These are phyloP conservation scores for Fusarium begoniae DNA, from an alignment of 2,329 filamentous ascomycete species.

Conservation along the genomic window DNA sequence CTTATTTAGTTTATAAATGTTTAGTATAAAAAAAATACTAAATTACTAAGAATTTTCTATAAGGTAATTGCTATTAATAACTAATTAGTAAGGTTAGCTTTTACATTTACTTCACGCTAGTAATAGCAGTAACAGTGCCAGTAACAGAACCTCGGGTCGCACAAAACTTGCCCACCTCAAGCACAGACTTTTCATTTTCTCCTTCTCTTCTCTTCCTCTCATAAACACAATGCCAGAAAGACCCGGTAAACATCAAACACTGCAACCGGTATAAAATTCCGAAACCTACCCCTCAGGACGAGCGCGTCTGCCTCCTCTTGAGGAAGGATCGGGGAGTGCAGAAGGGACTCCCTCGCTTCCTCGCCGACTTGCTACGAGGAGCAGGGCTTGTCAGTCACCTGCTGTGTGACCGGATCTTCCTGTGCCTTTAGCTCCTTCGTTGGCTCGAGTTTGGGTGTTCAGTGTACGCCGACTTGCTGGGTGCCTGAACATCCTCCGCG, in stretches of 20 bases:
- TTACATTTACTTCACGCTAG: too few species aligned
- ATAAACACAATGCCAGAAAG: background rate
- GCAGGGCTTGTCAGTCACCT: background rate
- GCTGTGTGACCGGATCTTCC: background rate
- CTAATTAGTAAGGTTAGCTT: too few species aligned
- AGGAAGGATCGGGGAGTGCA: background rate
- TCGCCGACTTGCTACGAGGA: background rate
- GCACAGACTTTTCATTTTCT: fast-evolving
- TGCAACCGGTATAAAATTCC: background rate
- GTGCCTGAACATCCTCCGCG: background rate
- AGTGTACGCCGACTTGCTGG: background rate
- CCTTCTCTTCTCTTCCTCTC: background rate
- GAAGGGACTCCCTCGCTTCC: background rate
- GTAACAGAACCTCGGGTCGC: background rate
- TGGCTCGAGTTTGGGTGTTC: background rate
- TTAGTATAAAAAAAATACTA: too few species aligned
- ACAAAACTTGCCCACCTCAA: background rate
- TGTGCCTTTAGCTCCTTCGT: background rate
- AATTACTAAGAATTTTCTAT: too few species aligned
- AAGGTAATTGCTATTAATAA: too few species aligned
- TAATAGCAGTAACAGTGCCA: background rate
- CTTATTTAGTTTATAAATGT: too few species aligned
- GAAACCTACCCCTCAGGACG: background rate
- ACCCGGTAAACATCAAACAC: background rate
- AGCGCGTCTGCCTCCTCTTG: background rate